Percentiles rank a stretch among this genome's conserved stretches.
phyloP scores from a whole-genome alignment of 2,329 filamentous ascomycete species.

The Canariomyces notabilis region DNA sequence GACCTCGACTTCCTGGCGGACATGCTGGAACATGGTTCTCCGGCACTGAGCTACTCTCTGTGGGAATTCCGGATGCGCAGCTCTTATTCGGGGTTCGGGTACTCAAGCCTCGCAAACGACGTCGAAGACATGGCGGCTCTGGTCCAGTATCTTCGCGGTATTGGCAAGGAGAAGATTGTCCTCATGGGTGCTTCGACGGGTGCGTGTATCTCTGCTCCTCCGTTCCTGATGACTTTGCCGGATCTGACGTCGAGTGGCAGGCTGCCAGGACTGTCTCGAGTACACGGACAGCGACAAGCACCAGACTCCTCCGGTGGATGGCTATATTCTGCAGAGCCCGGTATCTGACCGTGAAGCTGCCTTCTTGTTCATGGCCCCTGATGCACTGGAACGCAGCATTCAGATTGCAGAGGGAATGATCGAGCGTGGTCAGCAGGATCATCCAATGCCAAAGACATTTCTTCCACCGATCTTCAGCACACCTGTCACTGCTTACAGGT shows the following conservation, averaged over 20 bases:
- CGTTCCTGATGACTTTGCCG: not conserved
- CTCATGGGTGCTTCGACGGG: conserved; percentile 55
- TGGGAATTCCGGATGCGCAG: conserved; percentile 54
- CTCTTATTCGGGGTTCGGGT: conserved; percentile 50
- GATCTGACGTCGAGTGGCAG: not conserved
- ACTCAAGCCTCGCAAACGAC: conserved; percentile 45
- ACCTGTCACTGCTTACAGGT: conserved; percentile 49
- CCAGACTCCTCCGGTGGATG: conserved; percentile 48
- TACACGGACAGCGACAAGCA: conserved; percentile 34
- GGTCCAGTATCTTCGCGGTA: conserved; percentile 47
- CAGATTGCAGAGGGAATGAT: conserved; percentile 51
- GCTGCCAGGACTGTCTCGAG: conserved; percentile 53
- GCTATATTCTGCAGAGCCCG: conserved; percentile 72
- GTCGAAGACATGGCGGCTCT: conserved; percentile 50
- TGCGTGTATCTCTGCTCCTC: not conserved
- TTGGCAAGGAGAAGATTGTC: conserved; percentile 42
- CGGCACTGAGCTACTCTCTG: conserved; percentile 45
- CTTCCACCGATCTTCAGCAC: conserved; percentile 34
- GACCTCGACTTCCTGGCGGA: not conserved
- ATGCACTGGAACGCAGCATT: conserved; percentile 40
- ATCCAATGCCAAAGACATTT: conserved; percentile 48
- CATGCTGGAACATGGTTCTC: conserved; percentile 47
- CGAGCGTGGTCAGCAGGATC: conserved; percentile 46
- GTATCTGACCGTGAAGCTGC: conserved; percentile 70
- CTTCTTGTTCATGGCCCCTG: conserved; percentile 2